Evolutionary conservation across 371 early-diverging fungal genomes (phyloP).

Genomic region (Capniomyces stellatus): DNA sequence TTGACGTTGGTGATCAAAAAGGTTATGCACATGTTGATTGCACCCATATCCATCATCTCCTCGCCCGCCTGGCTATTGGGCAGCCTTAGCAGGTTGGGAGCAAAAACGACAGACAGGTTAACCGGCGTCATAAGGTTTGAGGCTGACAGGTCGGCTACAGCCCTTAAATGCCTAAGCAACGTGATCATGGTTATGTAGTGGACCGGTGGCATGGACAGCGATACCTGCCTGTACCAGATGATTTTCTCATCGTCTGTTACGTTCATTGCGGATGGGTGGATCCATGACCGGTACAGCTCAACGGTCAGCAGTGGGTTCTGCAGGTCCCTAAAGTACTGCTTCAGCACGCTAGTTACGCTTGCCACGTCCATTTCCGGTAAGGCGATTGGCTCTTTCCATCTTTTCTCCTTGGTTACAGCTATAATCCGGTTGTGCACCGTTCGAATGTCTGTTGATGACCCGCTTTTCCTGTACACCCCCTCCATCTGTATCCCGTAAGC

Average conservation of each 20-base stretch:
- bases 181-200: slow-evolving; percentile 37
- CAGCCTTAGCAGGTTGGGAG: slow-evolving; percentile 70
- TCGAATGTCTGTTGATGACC: slow-evolving; percentile 65
- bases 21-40: slow-evolving; percentile 53
- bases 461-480: slow-evolving; percentile 87
- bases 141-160: slow-evolving; percentile 31
- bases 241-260: slow-evolving; percentile 11
- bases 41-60: slow-evolving; percentile 62
- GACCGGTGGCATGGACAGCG: slow-evolving; percentile 32
- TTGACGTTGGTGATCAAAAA: slow-evolving; percentile 33
- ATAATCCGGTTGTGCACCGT: slow-evolving; percentile 30
- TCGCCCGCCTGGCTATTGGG: slow-evolving; percentile 28
- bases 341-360: slow-evolving; percentile 76
- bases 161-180: slow-evolving; percentile 40
- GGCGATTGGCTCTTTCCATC: slow-evolving; percentile 9
- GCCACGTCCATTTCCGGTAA: slow-evolving; percentile 16
- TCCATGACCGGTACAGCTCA: slow-evolving; percentile 54
- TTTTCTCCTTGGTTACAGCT: slow-evolving; percentile 6
- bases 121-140: slow-evolving; percentile 75
- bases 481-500: slow-evolving; percentile 55
- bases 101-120: slow-evolving; percentile 84
- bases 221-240: slow-evolving; percentile 18
- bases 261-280: slow-evolving; percentile 31
- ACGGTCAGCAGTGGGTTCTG: slow-evolving; percentile 81
- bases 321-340: slow-evolving; percentile 82